Conservation (phyloP, 495 filamentous ascomycete species). For the Parathielavia hyrcaniae region DNA sequence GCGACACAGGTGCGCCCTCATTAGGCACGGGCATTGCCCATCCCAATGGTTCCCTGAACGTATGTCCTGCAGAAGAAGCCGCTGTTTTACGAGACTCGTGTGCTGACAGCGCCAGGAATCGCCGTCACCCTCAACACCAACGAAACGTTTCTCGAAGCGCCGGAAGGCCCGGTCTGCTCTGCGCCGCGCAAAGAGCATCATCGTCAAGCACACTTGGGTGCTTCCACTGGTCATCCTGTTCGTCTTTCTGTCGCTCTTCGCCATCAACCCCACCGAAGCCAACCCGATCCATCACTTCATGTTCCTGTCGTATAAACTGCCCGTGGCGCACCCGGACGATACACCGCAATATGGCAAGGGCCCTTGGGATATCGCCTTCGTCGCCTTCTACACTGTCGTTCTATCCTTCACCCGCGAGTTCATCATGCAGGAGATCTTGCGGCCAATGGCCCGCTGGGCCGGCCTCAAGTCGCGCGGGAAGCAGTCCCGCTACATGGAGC, state of each 20-base stretch:
- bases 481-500: constrained; percentile 92
- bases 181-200: constrained; percentile 58
- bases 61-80: constrained; percentile 10
- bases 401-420: constrained; percentile 93
- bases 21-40: constrained; percentile 41
- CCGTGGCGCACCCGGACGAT: constrained; percentile 45
- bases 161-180: constrained; percentile 56
- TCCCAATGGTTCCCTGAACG: constrained; percentile 25
- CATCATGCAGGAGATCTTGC: constrained; percentile 87
- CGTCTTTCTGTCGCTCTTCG: constrained; percentile 61
- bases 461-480: constrained; percentile 72
- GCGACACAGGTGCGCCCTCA: constrained; percentile 45
- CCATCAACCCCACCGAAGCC: constrained; percentile 67
- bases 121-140: constrained; percentile 22
- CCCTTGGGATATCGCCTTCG: constrained; percentile 73
- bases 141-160: constrained; percentile 47
- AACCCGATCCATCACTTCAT: constrained; percentile 84
- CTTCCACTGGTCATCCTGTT: constrained; percentile 66
- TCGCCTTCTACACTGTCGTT: constrained; percentile 83
- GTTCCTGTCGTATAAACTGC: constrained; percentile 86
- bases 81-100: background rate
- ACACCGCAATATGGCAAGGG: constrained; percentile 86
- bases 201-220: constrained; percentile 72
- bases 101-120: constrained; percentile 23
- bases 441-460: constrained; percentile 63